These are phyloP conservation scores for Neurospora africana DNA, from an alignment of 495 filamentous ascomycete species.

Conservation along the genomic window DNA sequence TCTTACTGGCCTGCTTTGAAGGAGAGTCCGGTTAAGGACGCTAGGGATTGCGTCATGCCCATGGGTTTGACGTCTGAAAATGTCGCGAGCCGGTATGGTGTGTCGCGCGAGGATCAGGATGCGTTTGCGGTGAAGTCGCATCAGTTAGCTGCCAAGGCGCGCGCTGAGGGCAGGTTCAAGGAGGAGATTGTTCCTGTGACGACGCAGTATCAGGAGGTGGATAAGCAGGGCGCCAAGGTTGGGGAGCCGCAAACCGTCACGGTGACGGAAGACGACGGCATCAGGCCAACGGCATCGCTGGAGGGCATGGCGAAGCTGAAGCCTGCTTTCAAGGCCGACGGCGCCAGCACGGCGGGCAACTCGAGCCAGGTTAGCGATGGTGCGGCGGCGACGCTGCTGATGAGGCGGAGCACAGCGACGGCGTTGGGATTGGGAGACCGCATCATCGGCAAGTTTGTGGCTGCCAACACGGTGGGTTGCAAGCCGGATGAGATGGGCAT, in stretches of 20 bases:
- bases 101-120: slow-evolving; percentile 71
- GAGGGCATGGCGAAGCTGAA: slow-evolving; percentile 70
- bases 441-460: slow-evolving; percentile 74
- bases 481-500: slow-evolving; percentile 89
- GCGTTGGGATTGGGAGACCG: slow-evolving; percentile 54
- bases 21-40: slow-evolving; percentile 54
- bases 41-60: slow-evolving; percentile 78
- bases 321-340: slow-evolving; percentile 67
- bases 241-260: slow-evolving; percentile 38
- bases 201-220: slow-evolving; percentile 53
- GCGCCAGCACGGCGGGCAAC: slow-evolving; percentile 77
- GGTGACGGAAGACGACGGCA: slow-evolving; percentile 71
- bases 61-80: slow-evolving; percentile 95
- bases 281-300: slow-evolving; percentile 52
- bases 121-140: slow-evolving; percentile 69
- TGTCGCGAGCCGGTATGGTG: slow-evolving; percentile 65
- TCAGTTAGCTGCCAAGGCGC: slow-evolving; percentile 56
- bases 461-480: slow-evolving; percentile 61
- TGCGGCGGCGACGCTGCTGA: slow-evolving; percentile 70
- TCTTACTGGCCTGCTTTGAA: slow-evolving; percentile 67
- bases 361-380: slow-evolving; percentile 80
- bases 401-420: slow-evolving; percentile 72
- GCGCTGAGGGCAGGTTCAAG: slow-evolving; percentile 58
- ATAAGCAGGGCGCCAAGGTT: slow-evolving; percentile 48
- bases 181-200: slow-evolving; percentile 69